Evolutionary conservation across 1,139 yeast species (phyloP).

Genomic region (Candida tunisiensis): DNA sequence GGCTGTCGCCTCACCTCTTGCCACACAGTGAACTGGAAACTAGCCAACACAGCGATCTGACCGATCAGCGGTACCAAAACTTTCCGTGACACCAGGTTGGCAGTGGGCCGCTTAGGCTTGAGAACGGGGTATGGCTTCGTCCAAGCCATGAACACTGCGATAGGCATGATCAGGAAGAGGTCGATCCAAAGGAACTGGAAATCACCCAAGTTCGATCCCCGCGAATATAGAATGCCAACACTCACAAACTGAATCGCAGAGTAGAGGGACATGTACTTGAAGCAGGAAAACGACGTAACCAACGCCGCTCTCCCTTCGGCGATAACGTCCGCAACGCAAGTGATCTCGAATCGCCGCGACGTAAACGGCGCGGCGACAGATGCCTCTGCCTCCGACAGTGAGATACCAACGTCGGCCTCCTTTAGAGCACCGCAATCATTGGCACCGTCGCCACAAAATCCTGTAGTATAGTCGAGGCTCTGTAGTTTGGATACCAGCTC

Average conservation of each 20-base stretch:
- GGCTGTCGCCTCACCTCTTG: conserved; percentile 28
- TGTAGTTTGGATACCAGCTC: conserved; percentile 84
- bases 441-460: conserved; percentile 90
- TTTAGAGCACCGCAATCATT: conserved; percentile 95
- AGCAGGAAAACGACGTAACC: conserved; percentile 90
- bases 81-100: conserved; percentile 81
- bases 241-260: conserved; percentile 92
- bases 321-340: conserved; percentile 83
- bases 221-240: conserved; percentile 66
- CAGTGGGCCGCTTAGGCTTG: conserved; percentile 70
- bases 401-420: conserved; percentile 94
- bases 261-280: conserved; percentile 93
- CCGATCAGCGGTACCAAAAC: conserved; percentile 66
- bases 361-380: conserved; percentile 98
- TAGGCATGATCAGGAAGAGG: conserved; percentile 72
- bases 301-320: conserved; percentile 89
- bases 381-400: conserved; percentile 94
- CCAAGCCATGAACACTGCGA: conserved; percentile 96
- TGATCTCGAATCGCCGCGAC: conserved; percentile 71
- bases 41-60: conserved; percentile 43
- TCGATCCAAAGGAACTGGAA: conserved; percentile 94
- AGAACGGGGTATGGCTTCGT: conserved; percentile 56
- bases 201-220: conserved; percentile 93
- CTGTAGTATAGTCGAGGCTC: conserved; percentile 74
- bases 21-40: conserved; percentile 62